These are phyloP conservation scores for Phytopythium oedochilum DNA, from an alignment of 352 stramenopile species.

Conservation along the genomic window DNA sequence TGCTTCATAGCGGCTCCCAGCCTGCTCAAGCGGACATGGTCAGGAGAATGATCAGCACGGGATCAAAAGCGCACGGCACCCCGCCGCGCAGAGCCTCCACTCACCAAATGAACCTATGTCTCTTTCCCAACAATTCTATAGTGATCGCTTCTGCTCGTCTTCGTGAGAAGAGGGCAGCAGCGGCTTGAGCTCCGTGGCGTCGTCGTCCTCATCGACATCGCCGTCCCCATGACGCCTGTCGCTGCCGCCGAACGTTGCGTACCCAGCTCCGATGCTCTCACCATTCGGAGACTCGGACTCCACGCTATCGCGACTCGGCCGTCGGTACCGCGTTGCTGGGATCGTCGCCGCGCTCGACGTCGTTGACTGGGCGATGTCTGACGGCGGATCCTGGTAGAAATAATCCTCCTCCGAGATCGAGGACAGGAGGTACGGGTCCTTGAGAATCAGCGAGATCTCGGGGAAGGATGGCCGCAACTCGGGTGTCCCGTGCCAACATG, in stretches of 20 bases:
- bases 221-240: background rate
- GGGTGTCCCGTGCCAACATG: slow-evolving; percentile 77
- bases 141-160: slow-evolving; percentile 33
- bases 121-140: slow-evolving; percentile 22
- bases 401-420: slow-evolving; percentile 55
- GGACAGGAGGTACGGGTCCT: slow-evolving; percentile 68
- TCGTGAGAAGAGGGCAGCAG: slow-evolving; percentile 16
- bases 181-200: slow-evolving; percentile 9
- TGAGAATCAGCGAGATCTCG: slow-evolving; percentile 74
- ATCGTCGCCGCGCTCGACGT: slow-evolving; percentile 34
- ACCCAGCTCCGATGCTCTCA: slow-evolving; percentile 1
- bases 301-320: slow-evolving; percentile 31
- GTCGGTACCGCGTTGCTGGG: slow-evolving; percentile 15
- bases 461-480: slow-evolving; percentile 69
- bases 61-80: background rate
- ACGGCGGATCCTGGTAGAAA: slow-evolving; percentile 26
- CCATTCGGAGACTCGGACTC: slow-evolving; percentile 11
- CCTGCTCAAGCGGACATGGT: no score
- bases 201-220: slow-evolving; percentile 18
- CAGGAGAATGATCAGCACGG: background rate
- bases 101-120: background rate
- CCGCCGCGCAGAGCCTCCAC: no score
- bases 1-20: background rate
- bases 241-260: background rate
- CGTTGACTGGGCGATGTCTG: slow-evolving; percentile 20